Conservation (phyloP, 176 grass and related monocot genomes). For the Echinochloa phyllopogon region DNA sequence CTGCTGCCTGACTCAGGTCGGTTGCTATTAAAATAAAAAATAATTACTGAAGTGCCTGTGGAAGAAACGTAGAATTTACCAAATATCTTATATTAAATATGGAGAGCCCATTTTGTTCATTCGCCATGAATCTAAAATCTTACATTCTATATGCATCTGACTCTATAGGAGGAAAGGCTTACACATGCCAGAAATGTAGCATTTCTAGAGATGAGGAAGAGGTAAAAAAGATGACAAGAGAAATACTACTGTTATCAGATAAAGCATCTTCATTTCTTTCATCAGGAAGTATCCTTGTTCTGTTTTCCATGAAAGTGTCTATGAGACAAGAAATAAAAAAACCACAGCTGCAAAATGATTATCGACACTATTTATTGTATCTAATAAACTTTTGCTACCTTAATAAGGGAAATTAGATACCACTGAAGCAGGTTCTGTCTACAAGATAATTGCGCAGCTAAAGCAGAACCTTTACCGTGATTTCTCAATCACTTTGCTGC, state of each 20-base stretch:
- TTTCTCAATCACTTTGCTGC: constrained; percentile 74
- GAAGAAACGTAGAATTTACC: neutral
- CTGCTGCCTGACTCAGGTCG: constrained; percentile 64
- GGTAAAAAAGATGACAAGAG: constrained; percentile 57
- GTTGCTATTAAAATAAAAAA: constrained; percentile 21
- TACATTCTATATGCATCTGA: constrained; percentile 38
- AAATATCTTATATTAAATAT: constrained; percentile 15
- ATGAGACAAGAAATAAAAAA: neutral
- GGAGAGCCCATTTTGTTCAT: neutral
- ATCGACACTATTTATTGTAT: neutral
- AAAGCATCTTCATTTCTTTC: constrained; percentile 64
- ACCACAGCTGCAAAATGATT: neutral
- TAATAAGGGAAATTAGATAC: constrained; percentile 61
- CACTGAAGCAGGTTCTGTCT: constrained; percentile 65
- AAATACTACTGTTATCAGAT: constrained; percentile 53
- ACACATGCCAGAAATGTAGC: constrained; percentile 82
- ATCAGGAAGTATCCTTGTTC: constrained; percentile 73
- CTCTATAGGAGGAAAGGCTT: constrained; percentile 57
- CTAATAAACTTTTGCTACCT: constrained; percentile 35
- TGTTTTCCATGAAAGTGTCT: neutral
- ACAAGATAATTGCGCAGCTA: constrained; percentile 68
- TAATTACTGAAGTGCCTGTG: neutral
- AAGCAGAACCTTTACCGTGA: constrained; percentile 66
- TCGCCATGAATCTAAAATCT: neutral
- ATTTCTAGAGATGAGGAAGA: constrained; percentile 67